These are phyloP conservation scores for Oryza brachyantha DNA, from an alignment of 176 grass and related monocot genomes.

Conservation along the genomic window DNA sequence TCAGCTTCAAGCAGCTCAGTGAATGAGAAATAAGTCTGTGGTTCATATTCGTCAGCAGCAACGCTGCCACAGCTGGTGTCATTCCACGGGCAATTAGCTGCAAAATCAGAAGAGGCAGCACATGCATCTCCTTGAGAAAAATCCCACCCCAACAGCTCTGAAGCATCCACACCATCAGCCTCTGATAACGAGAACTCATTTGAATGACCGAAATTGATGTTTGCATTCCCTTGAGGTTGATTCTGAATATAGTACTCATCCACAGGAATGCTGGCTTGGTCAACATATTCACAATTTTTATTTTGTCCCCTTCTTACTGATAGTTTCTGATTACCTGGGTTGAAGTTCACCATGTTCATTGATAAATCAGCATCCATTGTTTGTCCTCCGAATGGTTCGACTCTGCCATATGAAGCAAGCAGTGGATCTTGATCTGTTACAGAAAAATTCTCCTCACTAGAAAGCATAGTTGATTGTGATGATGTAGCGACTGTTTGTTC, in stretches of 20 bases:
- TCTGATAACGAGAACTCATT: slow-evolving; percentile 45
- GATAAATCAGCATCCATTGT: slow-evolving; percentile 40
- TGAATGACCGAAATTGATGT: slow-evolving; percentile 30
- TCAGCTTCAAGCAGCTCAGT: slow-evolving; percentile 72
- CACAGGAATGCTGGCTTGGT: slow-evolving; percentile 16
- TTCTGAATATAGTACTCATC: slow-evolving; percentile 33
- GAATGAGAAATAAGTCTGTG: slow-evolving; percentile 77
- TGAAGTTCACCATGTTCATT: slow-evolving; percentile 25
- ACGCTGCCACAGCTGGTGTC: slow-evolving; percentile 37
- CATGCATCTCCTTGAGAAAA: slow-evolving; percentile 49
- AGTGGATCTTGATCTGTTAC: slow-evolving; percentile 44
- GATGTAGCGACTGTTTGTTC: slow-evolving; percentile 50
- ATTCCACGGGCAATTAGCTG: slow-evolving; percentile 37
- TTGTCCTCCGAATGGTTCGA: slow-evolving; percentile 42
- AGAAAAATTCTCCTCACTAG: slow-evolving; percentile 37
- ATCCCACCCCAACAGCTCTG: slow-evolving; percentile 52
- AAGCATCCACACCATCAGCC: slow-evolving; percentile 42
- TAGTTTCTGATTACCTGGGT: slow-evolving; percentile 59
- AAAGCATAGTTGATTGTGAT: slow-evolving; percentile 42
- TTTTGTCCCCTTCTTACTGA: slow-evolving; percentile 74
- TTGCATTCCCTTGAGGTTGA: slow-evolving; percentile 33
- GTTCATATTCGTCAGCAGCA: slow-evolving; percentile 49
- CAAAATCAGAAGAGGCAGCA: slow-evolving; percentile 21
- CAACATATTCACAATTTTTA: slow-evolving; percentile 46
- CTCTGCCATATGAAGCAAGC: slow-evolving; percentile 53